Conservation (phyloP, 768 basidiomycete genomes). For the Tylopilus vinaceipallidus region DNA sequence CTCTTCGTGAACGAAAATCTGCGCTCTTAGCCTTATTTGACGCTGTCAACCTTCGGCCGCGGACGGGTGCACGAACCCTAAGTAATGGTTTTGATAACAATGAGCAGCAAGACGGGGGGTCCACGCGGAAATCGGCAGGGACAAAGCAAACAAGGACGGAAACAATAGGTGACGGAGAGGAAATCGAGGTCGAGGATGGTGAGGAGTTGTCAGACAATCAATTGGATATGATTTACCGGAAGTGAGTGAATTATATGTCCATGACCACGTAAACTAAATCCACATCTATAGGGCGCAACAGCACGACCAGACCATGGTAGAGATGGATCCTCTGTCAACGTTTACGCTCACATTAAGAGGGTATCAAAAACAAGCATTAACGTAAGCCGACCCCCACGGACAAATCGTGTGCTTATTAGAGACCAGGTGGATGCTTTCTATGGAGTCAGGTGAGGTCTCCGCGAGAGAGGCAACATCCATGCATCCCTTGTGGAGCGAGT, state of each 20-base stretch:
- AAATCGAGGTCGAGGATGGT: constrained; percentile 79
- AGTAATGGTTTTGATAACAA: constrained; percentile 23
- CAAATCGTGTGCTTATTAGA: background rate
- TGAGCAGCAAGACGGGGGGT: constrained; percentile 41
- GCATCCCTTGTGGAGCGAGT: constrained; percentile 97
- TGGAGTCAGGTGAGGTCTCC: constrained; percentile 73
- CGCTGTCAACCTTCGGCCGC: constrained; percentile 66
- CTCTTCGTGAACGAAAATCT: constrained; percentile 76
- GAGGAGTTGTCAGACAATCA: constrained; percentile 83
- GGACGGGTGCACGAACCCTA: constrained; percentile 40
- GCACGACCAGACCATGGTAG: constrained; percentile 70
- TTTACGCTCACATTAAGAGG: constrained; percentile 75
- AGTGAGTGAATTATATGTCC: constrained; percentile 42
- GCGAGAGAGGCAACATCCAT: constrained; percentile 70
- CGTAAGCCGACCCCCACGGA: constrained; percentile 38
- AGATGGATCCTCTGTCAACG: constrained; percentile 77
- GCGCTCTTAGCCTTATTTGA: constrained; percentile 75
- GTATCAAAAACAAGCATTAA: constrained; percentile 93
- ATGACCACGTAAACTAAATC: constrained; percentile 1
- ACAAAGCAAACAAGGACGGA: constrained; percentile 52
- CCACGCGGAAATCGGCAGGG: constrained; percentile 34
- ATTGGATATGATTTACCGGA: constrained; percentile 80
- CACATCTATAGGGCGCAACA: constrained; percentile 66
- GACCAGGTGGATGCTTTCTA: constrained; percentile 84
- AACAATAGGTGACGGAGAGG: constrained; percentile 78